Evolutionary conservation across 306 rosid genomes (phyloP).

Genomic region (Biancaea sappan): DNA sequence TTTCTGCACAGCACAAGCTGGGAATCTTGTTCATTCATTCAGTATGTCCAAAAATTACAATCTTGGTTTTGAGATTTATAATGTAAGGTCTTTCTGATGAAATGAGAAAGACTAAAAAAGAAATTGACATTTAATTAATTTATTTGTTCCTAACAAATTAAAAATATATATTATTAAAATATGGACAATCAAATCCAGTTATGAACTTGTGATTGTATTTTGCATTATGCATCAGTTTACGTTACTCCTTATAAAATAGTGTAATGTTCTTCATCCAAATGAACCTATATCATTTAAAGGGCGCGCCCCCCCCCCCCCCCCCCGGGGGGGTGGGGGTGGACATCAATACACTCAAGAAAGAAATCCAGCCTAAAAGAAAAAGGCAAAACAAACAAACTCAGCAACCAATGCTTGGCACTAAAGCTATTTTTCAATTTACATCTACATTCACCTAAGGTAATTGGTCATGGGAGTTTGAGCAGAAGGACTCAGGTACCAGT

Average conservation of each 20-base stretch:
- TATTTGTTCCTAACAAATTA: background rate
- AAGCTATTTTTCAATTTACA: background rate
- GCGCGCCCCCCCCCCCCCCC: too few species aligned
- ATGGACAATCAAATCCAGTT: background rate
- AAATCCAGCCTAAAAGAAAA: background rate
- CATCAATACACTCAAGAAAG: background rate
- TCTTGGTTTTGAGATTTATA: background rate
- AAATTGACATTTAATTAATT: background rate
- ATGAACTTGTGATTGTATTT: background rate
- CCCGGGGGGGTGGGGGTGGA: too few species aligned
- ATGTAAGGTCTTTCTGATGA: background rate
- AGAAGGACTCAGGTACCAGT: background rate
- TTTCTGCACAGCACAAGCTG: background rate
- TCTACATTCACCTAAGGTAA: background rate
- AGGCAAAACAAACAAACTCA: background rate
- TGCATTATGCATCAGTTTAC: background rate
- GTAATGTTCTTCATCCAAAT: background rate
- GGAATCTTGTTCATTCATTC: slow-evolving; percentile 10
- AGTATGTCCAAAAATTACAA: background rate
- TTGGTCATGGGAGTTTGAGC: background rate
- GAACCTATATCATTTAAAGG: background rate
- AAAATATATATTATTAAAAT: background rate
- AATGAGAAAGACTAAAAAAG: background rate
- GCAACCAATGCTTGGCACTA: background rate
- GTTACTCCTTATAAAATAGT: background rate